These are phyloP conservation scores for Blastosporella zonata DNA, from an alignment of 1,284 basidiomycete genomes.

Conservation along the genomic window DNA sequence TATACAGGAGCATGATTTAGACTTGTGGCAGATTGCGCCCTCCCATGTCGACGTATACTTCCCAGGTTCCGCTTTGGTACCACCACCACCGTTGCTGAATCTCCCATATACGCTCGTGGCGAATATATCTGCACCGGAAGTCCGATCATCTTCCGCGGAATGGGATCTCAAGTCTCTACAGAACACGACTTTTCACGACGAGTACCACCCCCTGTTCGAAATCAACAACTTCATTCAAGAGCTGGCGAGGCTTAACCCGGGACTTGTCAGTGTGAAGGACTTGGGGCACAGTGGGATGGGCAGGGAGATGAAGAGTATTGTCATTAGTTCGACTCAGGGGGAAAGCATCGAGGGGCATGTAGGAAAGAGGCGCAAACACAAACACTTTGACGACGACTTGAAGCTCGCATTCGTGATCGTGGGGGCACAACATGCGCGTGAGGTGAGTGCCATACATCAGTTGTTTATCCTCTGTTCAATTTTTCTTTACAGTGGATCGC, in stretches of 20 bases:
- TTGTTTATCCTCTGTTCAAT: slow-evolving; percentile 5
- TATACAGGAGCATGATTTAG: slow-evolving; percentile 33
- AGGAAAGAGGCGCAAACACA: slow-evolving; percentile 18
- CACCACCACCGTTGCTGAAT: slow-evolving; percentile 20
- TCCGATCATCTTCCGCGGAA: slow-evolving; percentile 7
- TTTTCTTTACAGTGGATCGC: slow-evolving; percentile 72
- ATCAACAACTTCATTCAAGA: slow-evolving; percentile 50
- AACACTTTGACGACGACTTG: slow-evolving; percentile 20
- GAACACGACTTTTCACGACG: slow-evolving; percentile 46
- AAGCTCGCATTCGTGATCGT: slow-evolving; percentile 65
- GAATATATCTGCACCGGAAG: slow-evolving; percentile 20
- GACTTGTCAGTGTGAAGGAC: slow-evolving; percentile 36
- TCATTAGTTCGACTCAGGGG: slow-evolving; percentile 38
- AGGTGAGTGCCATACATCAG: slow-evolving; percentile 44
- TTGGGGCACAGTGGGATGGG: slow-evolving; percentile 55
- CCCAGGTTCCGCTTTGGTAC: slow-evolving; percentile 22
- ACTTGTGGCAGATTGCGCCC: slow-evolving; percentile 38
- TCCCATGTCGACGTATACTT: slow-evolving; percentile 38
- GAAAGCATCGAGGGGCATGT: slow-evolving; percentile 18
- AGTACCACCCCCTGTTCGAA: slow-evolving; percentile 54
- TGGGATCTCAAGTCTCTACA: slow-evolving; percentile 33
- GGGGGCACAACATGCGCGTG: slow-evolving; percentile 78
- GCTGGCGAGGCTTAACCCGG: slow-evolving; percentile 41
- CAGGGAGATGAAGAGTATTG: slow-evolving; percentile 52
- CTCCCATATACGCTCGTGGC: slow-evolving; percentile 25